Evolutionary conservation across 2,329 filamentous ascomycete species (phyloP), one percentile per base, ranked within the genome.

Genomic region (Xylariales sp.): DNA sequence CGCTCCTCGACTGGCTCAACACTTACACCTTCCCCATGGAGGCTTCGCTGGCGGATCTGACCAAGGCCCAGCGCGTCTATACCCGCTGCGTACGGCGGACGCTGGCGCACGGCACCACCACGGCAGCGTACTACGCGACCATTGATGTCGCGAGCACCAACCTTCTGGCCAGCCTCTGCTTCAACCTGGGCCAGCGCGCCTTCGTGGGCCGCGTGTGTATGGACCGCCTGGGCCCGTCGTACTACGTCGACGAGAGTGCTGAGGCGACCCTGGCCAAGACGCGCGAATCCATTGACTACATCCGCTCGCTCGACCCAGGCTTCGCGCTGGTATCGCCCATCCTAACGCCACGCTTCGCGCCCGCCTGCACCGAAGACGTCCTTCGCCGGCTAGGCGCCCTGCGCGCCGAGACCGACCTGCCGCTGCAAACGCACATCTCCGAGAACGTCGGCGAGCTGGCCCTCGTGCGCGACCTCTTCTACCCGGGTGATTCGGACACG

Each of bases 1-100:
- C 91, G 0, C 81, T 98, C 21, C 76, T 98, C 12, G 85, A 93
- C 63, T 98, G 93, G 93, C 72, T 98, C 5, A 78, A 90, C 52
- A 93, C 74, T 13, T 97, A 98, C 67, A 98, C 93, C 0, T 98
- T 97, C 56, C 93, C 93, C 0, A 76, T 95, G 45, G 93, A 98
- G 63, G 72, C 83, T 1, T 89, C 85, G 8, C 79, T 96, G 42
- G 65, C 72, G 6, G 70, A 79, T 45, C 65, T 80, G 5, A 47
- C 64, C 39, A 80, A 77, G 53, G 88, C 89, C 1, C 70, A 69
- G 12, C 70, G 68, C 24, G 81, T 94, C 44, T 98, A 97, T 65
- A 74, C 75, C 17, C 82, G 84, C 41, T 84, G 87, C 46, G 78
- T 98, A 46, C 71, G 79, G 20, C 81, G 87, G 32, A 95, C 89